Evolutionary conservation across 805 yeast species (phyloP), one percentile per base, ranked within the genome.

Genomic region (Candida palmyrensis): DNA sequence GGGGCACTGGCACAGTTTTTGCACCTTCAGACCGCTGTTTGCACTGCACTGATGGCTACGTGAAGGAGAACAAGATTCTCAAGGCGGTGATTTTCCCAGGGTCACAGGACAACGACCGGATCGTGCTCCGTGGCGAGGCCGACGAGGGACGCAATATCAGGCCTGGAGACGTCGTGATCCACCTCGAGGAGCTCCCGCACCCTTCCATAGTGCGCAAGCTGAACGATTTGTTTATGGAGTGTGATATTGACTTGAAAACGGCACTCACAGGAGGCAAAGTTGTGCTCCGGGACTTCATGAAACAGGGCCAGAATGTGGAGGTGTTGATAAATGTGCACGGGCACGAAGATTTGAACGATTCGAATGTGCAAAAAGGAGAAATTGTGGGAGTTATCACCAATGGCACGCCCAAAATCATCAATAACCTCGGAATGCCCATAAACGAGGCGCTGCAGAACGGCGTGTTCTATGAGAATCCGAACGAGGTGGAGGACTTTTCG

Each of bases 141-240:
- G 88, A 82, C 47, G 82, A 80, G 51, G 82, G 77, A 0, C 51
- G 71, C 13, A 64, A 68, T 39, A 57, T 75, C 3, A 55, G 71
- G 3, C 82, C 88, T 0, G 89, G 89, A 2, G 85, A 82, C 50
- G 80, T 82, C 5, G 57, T 79, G 3, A 68, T 82, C 7, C 73
- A 71, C 2, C 51, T 82, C 16, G 63, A 64, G 24, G 70, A 71
- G 42, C 38, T 62, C 29, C 44, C 48, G 4, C 68, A 65, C 41
- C 52, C 55, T 7, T 44, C 40, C 13, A 66, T 73, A 35, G 59
- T 59, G 10, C 58, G 82, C 39, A 57, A 52, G 29, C 67, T 55
- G 22, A 49, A 68, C 23, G 74, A 75, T 43, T 51, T 78, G 30
- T 59, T 60, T 34, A 49, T 65, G 47, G 67, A 58, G 19, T 59